These are phyloP conservation scores for Naganishia vaughanmartiniae DNA, from an alignment of 768 basidiomycete genomes.

Conservation along the genomic window DNA sequence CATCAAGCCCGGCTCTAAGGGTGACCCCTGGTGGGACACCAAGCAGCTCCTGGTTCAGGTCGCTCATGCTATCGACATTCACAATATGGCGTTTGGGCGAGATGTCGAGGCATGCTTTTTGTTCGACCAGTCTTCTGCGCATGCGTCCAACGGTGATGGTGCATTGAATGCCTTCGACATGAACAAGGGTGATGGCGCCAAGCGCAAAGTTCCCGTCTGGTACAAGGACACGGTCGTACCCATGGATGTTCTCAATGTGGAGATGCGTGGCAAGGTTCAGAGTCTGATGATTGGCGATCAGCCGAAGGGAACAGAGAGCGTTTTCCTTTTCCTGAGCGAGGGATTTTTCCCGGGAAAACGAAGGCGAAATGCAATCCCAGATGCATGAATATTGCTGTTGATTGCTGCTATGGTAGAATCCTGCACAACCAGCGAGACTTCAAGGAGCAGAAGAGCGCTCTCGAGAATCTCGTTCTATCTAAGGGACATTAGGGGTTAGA, in stretches of 20 bases:
- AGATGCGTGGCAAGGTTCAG: background rate
- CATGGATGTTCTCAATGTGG: background rate
- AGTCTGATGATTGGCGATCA: background rate
- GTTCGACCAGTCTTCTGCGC: slow-evolving; percentile 2
- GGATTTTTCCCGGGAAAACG: no score
- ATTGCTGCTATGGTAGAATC: background rate
- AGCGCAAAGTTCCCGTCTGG: no score
- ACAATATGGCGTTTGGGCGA: background rate
- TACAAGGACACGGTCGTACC: slow-evolving; percentile 7
- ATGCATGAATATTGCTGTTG: background rate
- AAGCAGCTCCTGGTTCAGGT: background rate
- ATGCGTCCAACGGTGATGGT: background rate
- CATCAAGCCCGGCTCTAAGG: background rate
- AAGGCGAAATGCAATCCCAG: no score
- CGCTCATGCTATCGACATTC: background rate
- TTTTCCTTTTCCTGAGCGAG: no score
- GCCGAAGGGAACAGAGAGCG: no score
- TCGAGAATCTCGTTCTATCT: background rate
- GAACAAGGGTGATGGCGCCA: background rate
- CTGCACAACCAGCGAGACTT: slow-evolving; percentile 3
- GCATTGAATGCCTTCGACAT: slow-evolving; percentile 5
- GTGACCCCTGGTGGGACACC: no score
- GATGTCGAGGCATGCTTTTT: slow-evolving; percentile 1
- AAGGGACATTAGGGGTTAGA: no score
- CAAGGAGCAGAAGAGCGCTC: slow-evolving; percentile 6